These are phyloP conservation scores for Cyberlindnera petersonii DNA, from an alignment of 805 yeast species.

Conservation along the genomic window DNA sequence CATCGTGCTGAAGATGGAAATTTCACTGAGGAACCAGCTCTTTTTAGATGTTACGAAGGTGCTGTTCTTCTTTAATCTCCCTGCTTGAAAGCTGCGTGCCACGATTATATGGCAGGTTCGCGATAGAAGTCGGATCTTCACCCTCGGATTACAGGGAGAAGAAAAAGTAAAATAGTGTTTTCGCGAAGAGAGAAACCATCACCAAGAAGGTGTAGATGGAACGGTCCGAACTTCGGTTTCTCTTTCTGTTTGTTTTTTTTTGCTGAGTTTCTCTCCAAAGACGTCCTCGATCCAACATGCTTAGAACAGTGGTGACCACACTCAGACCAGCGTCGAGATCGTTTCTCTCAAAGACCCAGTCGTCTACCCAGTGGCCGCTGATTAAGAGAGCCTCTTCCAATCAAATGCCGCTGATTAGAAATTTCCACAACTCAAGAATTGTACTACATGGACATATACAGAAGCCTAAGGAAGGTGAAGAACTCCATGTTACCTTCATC, in stretches of 20 bases:
- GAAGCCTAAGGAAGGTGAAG: constrained; percentile 92
- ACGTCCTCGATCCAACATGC: constrained; percentile 5
- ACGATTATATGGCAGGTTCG: too few relatives aligned
- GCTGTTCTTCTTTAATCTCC: too few relatives aligned
- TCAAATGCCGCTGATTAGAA: constrained; percentile 23
- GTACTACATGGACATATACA: constrained; percentile 77
- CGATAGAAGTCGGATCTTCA: too few relatives aligned
- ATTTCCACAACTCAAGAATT: constrained; percentile 27
- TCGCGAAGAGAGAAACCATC: too few relatives aligned
- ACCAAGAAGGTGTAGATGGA: too few relatives aligned
- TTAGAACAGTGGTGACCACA: constrained; percentile 8
- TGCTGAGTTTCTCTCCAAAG: too few relatives aligned
- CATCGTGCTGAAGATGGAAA: constrained; percentile 13
- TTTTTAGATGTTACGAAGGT: not conserved
- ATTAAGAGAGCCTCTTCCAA: constrained; percentile 12
- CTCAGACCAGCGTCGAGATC: constrained; percentile 1
- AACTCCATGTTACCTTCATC: constrained; percentile 78
- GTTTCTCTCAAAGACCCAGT: not conserved
- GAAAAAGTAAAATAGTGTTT: too few relatives aligned
- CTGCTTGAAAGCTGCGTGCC: too few relatives aligned
- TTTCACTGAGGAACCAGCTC: too few relatives aligned
- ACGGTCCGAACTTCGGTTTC: not conserved
- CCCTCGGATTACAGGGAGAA: too few relatives aligned
- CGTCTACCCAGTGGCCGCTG: not conserved
- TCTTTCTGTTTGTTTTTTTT: too few relatives aligned